Base-by-base conservation (phyloP, 176 grass and related monocot species). In the Cenchrus fungigraminus region DNA sequence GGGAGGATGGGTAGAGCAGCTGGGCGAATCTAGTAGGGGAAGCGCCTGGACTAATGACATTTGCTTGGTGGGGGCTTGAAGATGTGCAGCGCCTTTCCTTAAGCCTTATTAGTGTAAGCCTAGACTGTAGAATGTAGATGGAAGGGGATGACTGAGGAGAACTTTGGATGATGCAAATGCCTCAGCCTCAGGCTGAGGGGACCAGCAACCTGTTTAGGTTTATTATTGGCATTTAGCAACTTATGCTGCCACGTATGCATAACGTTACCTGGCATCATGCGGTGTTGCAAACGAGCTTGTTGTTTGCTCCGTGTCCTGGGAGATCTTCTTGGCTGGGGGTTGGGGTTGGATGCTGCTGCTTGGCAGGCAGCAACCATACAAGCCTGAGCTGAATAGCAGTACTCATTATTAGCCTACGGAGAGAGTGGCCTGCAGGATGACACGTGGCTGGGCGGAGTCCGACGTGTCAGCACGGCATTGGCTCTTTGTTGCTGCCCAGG, bases 401-500 rank as follows among this genome's bases (percentile, higher is more conserved):
- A 40, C 37, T 40, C 37, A 40, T 2, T 40, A 40, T 40, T 40
- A 40, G 37, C 3, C 9, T 9, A 2, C 1, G 4, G 53, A 17
- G 12, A 15, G 53, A 46, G 11, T 70, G 78, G 4, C 6, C 9
- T 77, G 55, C 10, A 9, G 45, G 0, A 0, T 2, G 12, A 73
- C 47, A 53, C 46, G 73, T 69, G 44, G 79, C 0, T 1, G 28
- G 47, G 72, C 10, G 14, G 25, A 49, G 13, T 28, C 4, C 9
- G 83, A 86, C 49, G 74, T 90, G 88, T 77, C 17, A 44, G 42
- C 50, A 43, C 0, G 16, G 75, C 51, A 76, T 64, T 34, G 71
- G 80, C 57, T 22, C 28, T 79, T 29, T 8, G 68, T 75, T 84
- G 13, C 69, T 88, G 81, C 70, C 85, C 89, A 84, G 51, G 67